Evolutionary conservation across 768 basidiomycete genomes (phyloP).

Genomic region (Macrolepiota fuliginosa): DNA sequence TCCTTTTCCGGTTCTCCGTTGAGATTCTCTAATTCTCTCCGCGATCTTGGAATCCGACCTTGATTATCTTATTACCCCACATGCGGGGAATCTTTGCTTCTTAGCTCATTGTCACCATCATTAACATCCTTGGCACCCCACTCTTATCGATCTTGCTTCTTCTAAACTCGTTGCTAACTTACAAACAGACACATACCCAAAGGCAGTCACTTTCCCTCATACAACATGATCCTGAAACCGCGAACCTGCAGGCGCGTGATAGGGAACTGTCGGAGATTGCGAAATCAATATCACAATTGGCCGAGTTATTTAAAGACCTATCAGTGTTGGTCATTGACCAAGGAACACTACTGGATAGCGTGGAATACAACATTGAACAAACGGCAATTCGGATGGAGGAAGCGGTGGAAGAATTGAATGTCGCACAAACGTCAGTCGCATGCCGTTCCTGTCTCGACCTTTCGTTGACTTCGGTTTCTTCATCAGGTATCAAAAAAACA

Average conservation of each 20-base stretch:
- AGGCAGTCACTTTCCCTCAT: slow-evolving; percentile 36
- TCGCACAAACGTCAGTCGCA: slow-evolving; percentile 70
- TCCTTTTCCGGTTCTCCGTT: background rate
- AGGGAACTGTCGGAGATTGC: slow-evolving; percentile 88
- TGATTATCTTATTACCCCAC: slow-evolving; percentile 6
- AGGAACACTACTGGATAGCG: slow-evolving; percentile 92
- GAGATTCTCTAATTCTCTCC: background rate
- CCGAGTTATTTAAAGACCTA: slow-evolving; percentile 96
- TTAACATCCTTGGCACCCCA: slow-evolving; percentile 6
- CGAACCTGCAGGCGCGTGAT: slow-evolving; percentile 43
- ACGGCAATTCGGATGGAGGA: slow-evolving; percentile 79
- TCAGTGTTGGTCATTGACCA: slow-evolving; percentile 95
- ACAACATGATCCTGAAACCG: slow-evolving; percentile 36
- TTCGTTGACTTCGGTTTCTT: slow-evolving; percentile 11
- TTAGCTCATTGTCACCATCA: background rate
- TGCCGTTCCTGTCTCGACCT: slow-evolving; percentile 2
- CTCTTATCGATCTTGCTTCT: slow-evolving; percentile 12
- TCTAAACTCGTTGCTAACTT: slow-evolving; percentile 4
- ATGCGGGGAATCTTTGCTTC: slow-evolving; percentile 1
- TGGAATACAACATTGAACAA: slow-evolving; percentile 97
- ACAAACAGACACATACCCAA: slow-evolving; percentile 29
- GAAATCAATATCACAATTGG: slow-evolving; percentile 84
- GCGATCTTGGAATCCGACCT: background rate
- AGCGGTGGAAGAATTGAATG: slow-evolving; percentile 80
- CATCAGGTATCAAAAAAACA: slow-evolving; percentile 87